A percentile compares a stretch with the other conserved stretches of the same genome.
These are phyloP conservation scores for Skeletonema costatum DNA, from an alignment of 108 stramenopile genomes.

Conservation along the genomic window DNA sequence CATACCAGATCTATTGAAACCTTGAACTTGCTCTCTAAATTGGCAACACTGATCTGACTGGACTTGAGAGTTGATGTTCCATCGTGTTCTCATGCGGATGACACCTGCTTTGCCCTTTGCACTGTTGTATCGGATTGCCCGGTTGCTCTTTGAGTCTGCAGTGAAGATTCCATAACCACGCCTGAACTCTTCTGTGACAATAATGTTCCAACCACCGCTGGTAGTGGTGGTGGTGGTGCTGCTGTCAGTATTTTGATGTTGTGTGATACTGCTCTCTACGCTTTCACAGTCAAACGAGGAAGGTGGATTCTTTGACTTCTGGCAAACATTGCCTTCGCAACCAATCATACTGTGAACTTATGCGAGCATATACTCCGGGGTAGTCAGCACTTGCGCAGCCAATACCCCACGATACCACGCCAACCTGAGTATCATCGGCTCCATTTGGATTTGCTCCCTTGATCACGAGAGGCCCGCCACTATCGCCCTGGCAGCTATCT, in stretches of 20 bases:
- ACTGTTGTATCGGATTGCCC: background rate
- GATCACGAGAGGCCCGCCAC: conserved; percentile 12
- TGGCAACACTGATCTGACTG: background rate
- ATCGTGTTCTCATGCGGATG: background rate
- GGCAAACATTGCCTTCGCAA: conserved; percentile 32
- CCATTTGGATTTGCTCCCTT: background rate
- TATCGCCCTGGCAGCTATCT: conserved; percentile 37
- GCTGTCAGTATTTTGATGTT: background rate
- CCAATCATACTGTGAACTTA: conserved; percentile 34
- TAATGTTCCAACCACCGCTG: background rate
- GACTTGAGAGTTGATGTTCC: background rate
- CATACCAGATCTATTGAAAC: background rate
- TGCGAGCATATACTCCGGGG: conserved; percentile 59
- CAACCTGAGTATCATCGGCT: conserved; percentile 42
- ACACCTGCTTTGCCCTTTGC: conserved; percentile 3
- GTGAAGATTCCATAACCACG: background rate
- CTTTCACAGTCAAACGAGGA: background rate
- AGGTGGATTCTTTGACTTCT: conserved; percentile 3
- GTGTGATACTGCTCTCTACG: background rate
- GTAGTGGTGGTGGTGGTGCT: background rate
- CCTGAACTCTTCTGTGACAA: background rate
- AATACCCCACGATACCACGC: conserved; percentile 60
- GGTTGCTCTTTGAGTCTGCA: background rate
- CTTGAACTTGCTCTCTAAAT: background rate
- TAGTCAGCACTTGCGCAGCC: conserved; percentile 52